phyloP scores from a whole-genome alignment of 1,284 basidiomycete genomes.

The Phellopilus nigrolimitatus region DNA sequence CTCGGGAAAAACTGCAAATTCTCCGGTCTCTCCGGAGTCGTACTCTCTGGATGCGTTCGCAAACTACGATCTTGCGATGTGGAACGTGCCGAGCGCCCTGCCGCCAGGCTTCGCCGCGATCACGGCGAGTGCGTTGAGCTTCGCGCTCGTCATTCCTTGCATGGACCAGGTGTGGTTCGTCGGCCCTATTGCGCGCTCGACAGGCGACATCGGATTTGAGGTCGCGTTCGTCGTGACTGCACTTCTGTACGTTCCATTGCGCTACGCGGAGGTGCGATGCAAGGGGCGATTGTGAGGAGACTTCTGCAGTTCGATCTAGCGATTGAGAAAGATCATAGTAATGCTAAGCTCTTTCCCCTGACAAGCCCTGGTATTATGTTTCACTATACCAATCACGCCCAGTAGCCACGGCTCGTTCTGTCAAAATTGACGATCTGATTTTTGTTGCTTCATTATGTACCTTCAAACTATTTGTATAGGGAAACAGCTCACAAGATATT shows the following conservation, averaged over 20 bases:
- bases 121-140: slow-evolving; percentile 43
- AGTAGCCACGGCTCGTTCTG: no score
- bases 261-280: slow-evolving; percentile 36
- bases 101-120: slow-evolving; percentile 64
- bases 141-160: slow-evolving; percentile 59
- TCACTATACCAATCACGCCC: no score
- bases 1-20: not conserved
- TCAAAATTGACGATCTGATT: no score
- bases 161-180: slow-evolving; percentile 73
- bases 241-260: slow-evolving; percentile 54
- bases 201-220: slow-evolving; percentile 76
- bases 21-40: not conserved
- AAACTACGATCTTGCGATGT: slow-evolving; percentile 47
- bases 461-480: no score
- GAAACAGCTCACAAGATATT: no score
- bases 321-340: no score
- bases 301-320: no score
- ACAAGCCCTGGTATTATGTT: no score
- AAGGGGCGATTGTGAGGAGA: slow-evolving; percentile 26
- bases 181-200: slow-evolving; percentile 62
- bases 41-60: slow-evolving; percentile 35
- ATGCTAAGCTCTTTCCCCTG: no score
- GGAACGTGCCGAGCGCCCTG: slow-evolving; percentile 52
- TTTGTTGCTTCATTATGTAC: no score
- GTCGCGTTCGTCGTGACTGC: slow-evolving; percentile 52